Base-by-base conservation (phyloP, 2,329 filamentous ascomycete species). In the Hymenoscyphus infarciens region DNA sequence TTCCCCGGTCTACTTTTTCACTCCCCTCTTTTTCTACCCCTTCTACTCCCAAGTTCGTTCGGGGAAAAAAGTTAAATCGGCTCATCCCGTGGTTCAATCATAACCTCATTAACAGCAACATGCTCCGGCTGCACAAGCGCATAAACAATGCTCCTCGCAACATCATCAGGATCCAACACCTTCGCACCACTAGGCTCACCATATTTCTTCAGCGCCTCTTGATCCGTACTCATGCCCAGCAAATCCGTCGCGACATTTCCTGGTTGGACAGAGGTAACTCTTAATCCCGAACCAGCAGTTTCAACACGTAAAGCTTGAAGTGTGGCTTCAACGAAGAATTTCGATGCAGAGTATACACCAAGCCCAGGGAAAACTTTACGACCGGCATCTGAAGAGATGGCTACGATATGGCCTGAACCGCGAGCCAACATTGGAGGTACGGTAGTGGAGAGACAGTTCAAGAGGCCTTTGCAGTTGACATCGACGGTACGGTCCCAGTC, bases 401-500 rank as follows among this genome's bases (percentile, higher is more conserved):
- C 88, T 4, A 94, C 88, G 66, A 94, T 84, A 75, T 93, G 90
- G 3, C 89, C 89, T 29, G 75, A 77, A 59, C 87, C 86, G 19
- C 89, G 87, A 5, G 81, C 77, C 11, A 93, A 81, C 89, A 94
- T 93, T 11, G 76, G 77, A 0, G 90, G 90, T 0, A 94, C 83
- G 0, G 84, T 85, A 1, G 87, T 82, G 0, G 88, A 83, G 2
- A 94, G 80, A 67, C 86, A 87, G 79, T 94, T 83, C 60, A 93
- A 78, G 1, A 94, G 81, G 42, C 90, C 90, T 77, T 93, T 93
- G 85, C 90, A 93, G 78, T 94, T 94, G 68, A 94, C 89, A 70
- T 93, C 90, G 52, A 94, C 89, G 0, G 90, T 93, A 63, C 84
- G 87, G 66, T 92, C 87, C 90, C 90, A 94, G 70, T 94, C 87